Base-by-base conservation (phyloP, 2,329 filamentous ascomycete genomes). In the Pseudocercospora musae region DNA sequence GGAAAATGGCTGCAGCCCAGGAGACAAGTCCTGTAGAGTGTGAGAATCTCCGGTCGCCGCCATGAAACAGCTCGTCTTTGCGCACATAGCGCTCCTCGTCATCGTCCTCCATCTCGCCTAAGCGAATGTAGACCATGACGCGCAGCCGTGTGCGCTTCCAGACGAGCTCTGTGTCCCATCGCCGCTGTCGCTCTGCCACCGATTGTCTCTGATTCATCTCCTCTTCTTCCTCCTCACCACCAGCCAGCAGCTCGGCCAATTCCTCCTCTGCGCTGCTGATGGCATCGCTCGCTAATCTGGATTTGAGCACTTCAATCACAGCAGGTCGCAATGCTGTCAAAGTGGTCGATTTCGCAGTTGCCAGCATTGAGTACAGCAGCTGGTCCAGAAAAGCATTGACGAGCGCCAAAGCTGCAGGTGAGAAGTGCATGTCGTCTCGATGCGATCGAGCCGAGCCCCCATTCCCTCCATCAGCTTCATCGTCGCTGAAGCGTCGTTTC, bases 101-200 rank as follows among this genome's bases (percentile, higher is more conserved):
- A 69, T 98, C 93, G 78, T 99, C 95, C 76, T 99, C 96, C 84
- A 99, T 88, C 73, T 99, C 94, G 49, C 95, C 95, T 6, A 99
- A 81, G 8, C 95, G 93, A 8, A 93, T 98, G 75, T 98, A 98
- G 21, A 99, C 94, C 95, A 99, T 99, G 76, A 95, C 96, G 64
- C 95, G 87, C 71, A 99, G 79, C 59, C 95, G 87, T 0, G 93
- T 95, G 68, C 95, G 86, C 79, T 96, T 97, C 93, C 95, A 99
- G 18, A 93, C 89, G 60, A 93, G 83, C 73, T 97, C 91, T n/a
- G 96, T 80, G 74, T 98, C 92, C 86, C 94, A 98, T 68, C 89
- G 86, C 1, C 82, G 82, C 10, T 79, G 67, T 8, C 67, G 66
- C 42, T 73, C 71, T 46, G 68, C 67, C 9, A 63, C 56, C 13